Percentiles rank a stretch among this genome's conserved stretches.
These are phyloP conservation scores for Perkinsus olseni DNA, from an alignment of 169 alveolate species.

Conservation along the genomic window DNA sequence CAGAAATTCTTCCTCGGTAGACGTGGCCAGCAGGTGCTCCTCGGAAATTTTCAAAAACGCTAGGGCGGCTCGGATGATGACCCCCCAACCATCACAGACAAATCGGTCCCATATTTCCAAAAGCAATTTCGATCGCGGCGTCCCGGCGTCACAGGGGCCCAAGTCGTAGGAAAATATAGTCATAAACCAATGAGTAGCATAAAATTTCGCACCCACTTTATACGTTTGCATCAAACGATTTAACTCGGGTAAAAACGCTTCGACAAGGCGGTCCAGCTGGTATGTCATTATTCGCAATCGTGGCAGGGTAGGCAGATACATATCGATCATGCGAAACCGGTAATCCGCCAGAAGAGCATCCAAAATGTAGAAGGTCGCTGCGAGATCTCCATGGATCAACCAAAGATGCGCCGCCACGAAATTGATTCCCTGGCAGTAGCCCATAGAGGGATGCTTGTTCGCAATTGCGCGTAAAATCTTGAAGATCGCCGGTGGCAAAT, in stretches of 20 bases:
- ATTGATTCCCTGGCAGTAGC: background rate
- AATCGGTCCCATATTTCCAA: background rate
- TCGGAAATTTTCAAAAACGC: background rate
- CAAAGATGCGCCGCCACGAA: conserved; percentile 2
- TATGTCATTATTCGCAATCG: background rate
- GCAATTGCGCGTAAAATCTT: background rate
- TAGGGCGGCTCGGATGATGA: background rate
- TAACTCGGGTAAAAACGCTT: background rate
- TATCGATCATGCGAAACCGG: background rate
- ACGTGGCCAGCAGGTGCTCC: background rate
- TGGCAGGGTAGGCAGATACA: background rate
- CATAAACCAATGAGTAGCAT: background rate
- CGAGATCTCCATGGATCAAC: background rate
- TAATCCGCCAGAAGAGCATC: background rate
- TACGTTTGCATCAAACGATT: background rate
- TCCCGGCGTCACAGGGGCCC: background rate
- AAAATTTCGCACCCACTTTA: background rate
- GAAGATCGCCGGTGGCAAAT: background rate
- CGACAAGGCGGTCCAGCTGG: background rate
- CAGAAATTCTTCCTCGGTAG: background rate
- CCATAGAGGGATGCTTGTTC: background rate
- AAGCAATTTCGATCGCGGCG: background rate
- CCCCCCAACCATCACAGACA: background rate
- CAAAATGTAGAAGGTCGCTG: background rate
- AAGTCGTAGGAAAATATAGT: background rate